Evolutionary conservation across 371 early-diverging fungal species (phyloP).

Genomic region (Rhizomucor pusillus): DNA sequence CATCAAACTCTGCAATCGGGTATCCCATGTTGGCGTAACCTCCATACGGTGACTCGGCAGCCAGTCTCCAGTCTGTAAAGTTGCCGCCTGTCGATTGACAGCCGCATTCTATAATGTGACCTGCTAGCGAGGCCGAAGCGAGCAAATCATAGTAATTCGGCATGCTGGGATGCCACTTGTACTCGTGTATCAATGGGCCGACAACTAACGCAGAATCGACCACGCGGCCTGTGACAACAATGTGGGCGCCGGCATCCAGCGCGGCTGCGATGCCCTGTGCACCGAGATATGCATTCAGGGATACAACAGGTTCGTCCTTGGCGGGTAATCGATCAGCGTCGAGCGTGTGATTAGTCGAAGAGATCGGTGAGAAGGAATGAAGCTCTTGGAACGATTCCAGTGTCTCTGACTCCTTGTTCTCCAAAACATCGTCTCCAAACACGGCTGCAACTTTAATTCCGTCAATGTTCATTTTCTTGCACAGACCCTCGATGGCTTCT

Average conservation of each 20-base stretch:
- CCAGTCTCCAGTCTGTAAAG: constrained; percentile 72
- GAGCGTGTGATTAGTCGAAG: constrained; percentile 33
- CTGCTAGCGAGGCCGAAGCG: constrained; percentile 70
- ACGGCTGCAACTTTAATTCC: constrained; percentile 65
- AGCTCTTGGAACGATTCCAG: constrained; percentile 36
- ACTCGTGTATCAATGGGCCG: constrained; percentile 60
- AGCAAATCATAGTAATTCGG: constrained; percentile 58
- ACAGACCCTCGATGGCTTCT: constrained; percentile 59
- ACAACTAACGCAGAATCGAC: constrained; percentile 70
- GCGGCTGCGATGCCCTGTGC: constrained; percentile 61
- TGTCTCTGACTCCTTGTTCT: constrained; percentile 21
- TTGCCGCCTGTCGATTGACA: constrained; percentile 78
- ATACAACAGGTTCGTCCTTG: constrained; percentile 49
- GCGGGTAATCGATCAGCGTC: constrained; percentile 55
- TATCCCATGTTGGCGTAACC: constrained; percentile 76
- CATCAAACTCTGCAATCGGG: constrained; percentile 65
- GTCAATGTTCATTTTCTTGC: constrained; percentile 46
- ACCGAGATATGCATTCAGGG: constrained; percentile 67
- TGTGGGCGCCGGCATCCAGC: constrained; percentile 60
- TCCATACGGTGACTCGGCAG: constrained; percentile 56
- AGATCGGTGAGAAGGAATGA: constrained; percentile 50
- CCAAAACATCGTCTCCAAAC: constrained; percentile 63
- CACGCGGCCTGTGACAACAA: constrained; percentile 73
- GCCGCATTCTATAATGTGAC: constrained; percentile 78
- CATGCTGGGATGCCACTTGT: constrained; percentile 39